These are phyloP conservation scores for Sclerotinia nivalis DNA, from an alignment of 2,329 filamentous ascomycete species.

Conservation along the genomic window DNA sequence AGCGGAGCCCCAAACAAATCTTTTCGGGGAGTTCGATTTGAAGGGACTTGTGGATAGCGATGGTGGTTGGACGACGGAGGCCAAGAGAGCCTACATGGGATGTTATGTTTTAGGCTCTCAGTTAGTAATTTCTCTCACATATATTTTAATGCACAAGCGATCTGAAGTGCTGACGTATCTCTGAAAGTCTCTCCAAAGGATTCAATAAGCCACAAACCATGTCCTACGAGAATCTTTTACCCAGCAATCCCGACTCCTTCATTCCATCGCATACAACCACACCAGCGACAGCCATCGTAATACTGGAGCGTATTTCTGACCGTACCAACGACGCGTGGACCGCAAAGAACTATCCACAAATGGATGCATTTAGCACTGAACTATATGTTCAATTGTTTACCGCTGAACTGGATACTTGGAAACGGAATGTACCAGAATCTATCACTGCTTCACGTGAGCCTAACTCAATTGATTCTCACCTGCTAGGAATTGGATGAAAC, in stretches of 20 bases:
- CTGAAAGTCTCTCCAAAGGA: slow-evolving; percentile 24
- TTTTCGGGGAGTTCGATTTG: slow-evolving; percentile 29
- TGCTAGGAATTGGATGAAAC: too few relatives aligned
- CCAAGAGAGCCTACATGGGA: slow-evolving; percentile 38
- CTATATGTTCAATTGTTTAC: slow-evolving; percentile 35
- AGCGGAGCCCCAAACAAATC: slow-evolving; percentile 31
- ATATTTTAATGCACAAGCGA: neutral
- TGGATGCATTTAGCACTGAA: slow-evolving; percentile 32
- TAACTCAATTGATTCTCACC: neutral
- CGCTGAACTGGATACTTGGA: slow-evolving; percentile 35
- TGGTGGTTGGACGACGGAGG: slow-evolving; percentile 32
- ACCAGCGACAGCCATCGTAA: slow-evolving; percentile 25
- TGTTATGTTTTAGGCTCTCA: slow-evolving; percentile 39
- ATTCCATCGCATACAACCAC: slow-evolving; percentile 20
- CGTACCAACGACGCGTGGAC: slow-evolving; percentile 26
- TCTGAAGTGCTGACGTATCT: neutral
- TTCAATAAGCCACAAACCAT: slow-evolving; percentile 37
- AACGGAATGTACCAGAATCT: slow-evolving; percentile 25
- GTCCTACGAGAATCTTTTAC: slow-evolving; percentile 34
- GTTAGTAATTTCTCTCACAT: slow-evolving; percentile 26
- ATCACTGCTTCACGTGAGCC: slow-evolving; percentile 30
- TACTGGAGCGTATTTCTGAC: slow-evolving; percentile 32
- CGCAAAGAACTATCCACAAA: slow-evolving; percentile 21
- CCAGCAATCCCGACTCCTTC: slow-evolving; percentile 18
- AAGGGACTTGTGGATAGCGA: slow-evolving; percentile 29